Percentiles rank a stretch among this genome's conserved stretches.
Conservation (phyloP, 2,329 filamentous ascomycete species). For the Dendrostoma leiphaemia region DNA sequence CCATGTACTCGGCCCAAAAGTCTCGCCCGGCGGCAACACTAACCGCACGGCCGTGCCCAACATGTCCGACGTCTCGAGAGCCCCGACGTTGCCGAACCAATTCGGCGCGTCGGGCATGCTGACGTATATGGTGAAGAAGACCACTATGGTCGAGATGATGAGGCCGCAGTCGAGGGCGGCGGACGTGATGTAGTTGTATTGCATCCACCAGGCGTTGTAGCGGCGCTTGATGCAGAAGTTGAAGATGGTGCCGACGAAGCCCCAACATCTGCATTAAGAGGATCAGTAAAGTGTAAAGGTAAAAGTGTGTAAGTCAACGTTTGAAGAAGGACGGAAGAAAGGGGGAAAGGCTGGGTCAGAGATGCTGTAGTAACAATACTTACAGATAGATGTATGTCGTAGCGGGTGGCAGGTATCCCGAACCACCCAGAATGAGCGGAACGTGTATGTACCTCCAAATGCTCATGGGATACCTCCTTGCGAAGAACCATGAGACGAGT, state of each 20-base stretch:
- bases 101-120: slow-evolving; percentile 52
- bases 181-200: slow-evolving; percentile 75
- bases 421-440: slow-evolving; percentile 67
- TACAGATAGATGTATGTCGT: slow-evolving; percentile 66
- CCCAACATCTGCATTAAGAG: slow-evolving; percentile 51
- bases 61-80: slow-evolving; percentile 47
- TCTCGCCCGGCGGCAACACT: slow-evolving; percentile 40
- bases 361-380: not conserved
- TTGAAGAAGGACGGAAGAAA: not conserved
- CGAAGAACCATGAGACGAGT: slow-evolving; percentile 60
- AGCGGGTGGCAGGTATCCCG: slow-evolving; percentile 64
- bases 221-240: slow-evolving; percentile 65
- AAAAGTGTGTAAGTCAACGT: too few species aligned
- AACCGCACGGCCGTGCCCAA: slow-evolving; percentile 41
- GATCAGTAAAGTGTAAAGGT: too few species aligned
- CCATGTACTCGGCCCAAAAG: slow-evolving; percentile 52
- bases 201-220: slow-evolving; percentile 71
- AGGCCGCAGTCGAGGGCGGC: slow-evolving; percentile 69
- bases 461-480: slow-evolving; percentile 59
- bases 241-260: slow-evolving; percentile 64
- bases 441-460: slow-evolving; percentile 65
- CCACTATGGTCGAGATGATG: slow-evolving; percentile 63
- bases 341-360: not conserved
- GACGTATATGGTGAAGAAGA: slow-evolving; percentile 67
- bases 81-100: slow-evolving; percentile 62